Percentiles rank a stretch among this genome's conserved stretches.
phyloP scores from a whole-genome alignment of 2,329 filamentous ascomycete species.

The Fusarium staphyleae region DNA sequence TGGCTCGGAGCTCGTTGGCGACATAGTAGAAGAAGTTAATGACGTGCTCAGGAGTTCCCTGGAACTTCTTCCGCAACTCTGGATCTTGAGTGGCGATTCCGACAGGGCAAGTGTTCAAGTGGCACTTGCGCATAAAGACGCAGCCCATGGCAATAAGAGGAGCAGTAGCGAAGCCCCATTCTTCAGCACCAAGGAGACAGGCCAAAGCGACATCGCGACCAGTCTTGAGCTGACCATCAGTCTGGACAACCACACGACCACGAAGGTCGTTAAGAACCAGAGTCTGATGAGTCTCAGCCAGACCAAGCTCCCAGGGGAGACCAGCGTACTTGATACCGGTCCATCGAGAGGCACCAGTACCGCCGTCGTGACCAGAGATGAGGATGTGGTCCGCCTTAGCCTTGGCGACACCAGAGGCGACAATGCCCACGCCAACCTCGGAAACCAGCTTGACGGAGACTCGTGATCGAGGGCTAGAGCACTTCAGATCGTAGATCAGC shows the following conservation, averaged over 20 bases:
- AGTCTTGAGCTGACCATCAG: conserved; percentile 91
- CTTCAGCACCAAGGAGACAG: conserved; percentile 94
- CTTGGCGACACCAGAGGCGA: conserved; percentile 96
- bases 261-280: conserved; percentile 94
- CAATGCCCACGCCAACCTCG: conserved; percentile 96
- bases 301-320: conserved; percentile 94
- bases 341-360: conserved; percentile 95
- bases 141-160: conserved; percentile 97
- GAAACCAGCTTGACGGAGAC: conserved; percentile 98
- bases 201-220: conserved; percentile 94
- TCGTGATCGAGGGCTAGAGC: conserved; percentile 88
- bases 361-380: conserved; percentile 96
- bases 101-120: conserved; percentile 81
- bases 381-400: conserved; percentile 96
- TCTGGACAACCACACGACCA: conserved; percentile 94
- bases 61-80: conserved; percentile 92
- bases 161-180: conserved; percentile 95
- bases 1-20: conserved; percentile 92
- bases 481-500: conserved; percentile 96
- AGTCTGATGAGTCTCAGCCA: conserved; percentile 96
- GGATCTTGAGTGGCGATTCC: conserved; percentile 96
- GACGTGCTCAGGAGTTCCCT: conserved; percentile 91
- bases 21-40: conserved; percentile 99
- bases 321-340: conserved; percentile 99
- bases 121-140: conserved; percentile 89